Evolutionary conservation across 2,329 filamentous ascomycete genomes (phyloP), one percentile per base, ranked within the genome.

Genomic region (Cadophora luteo-olivacea): DNA sequence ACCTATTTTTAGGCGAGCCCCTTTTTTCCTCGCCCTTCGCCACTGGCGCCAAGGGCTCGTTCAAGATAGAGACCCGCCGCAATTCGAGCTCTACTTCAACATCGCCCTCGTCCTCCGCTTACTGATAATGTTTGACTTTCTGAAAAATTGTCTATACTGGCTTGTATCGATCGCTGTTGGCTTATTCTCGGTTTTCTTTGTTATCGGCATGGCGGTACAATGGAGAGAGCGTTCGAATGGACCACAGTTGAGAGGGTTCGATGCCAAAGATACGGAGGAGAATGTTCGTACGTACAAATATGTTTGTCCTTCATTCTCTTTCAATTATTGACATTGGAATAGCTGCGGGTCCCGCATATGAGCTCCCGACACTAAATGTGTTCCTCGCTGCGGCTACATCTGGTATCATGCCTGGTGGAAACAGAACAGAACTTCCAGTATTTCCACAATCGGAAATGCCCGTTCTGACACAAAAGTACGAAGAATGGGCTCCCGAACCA

Each of bases 401-500:
- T 1, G 72, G 72, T 0, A 61, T 66, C 32, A 72, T 74, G 68
- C 72, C 72, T 9, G 67, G 68, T 16, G 65, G 64, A 12, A 22
- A 48, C 14, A 66, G 61, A 22, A 71, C 69, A 6, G 38, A 66
- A 36, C 66, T 72, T 19, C 68, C 72, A 12, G 57, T 69, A 11
- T 72, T 73, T 55, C 69, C 72, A 1, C 32, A 48, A 25, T 45
- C 52, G 33, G 68, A 68, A 41, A 66, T 74, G 52, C 14, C 51
- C 12, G 24, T 49, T 16, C 67, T 73, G 29, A 29, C 19, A 4
- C 45, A 66, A n/a, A 63, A 66, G 49, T 74, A 74, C 48, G 58
- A 57, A 0, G 71, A 74, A 6, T 73, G 72, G 72, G 72, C 72
- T 29, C 71, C 72, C 22, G 57, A 65, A n/a, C 72, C 72, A 7